phyloP scores from a whole-genome alignment of 768 basidiomycete genomes.

The Mycena crocata region DNA sequence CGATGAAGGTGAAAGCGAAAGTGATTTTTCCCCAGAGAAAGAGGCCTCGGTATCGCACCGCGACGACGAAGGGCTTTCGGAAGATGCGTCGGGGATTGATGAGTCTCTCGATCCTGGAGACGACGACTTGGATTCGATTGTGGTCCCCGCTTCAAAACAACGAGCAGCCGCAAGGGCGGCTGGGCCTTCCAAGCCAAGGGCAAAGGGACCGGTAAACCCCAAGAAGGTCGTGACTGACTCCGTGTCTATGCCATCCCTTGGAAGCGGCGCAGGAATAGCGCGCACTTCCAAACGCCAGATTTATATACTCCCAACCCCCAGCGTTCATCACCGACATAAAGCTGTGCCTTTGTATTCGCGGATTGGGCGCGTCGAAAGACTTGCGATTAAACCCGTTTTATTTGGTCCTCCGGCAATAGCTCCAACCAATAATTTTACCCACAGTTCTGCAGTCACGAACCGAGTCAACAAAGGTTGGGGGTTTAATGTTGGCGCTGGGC shows the following conservation, averaged over 20 bases:
- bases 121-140: conserved; percentile 34
- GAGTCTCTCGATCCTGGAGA: conserved; percentile 31
- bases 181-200: conserved; percentile 38
- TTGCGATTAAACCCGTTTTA: conserved; percentile 59
- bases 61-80: conserved; percentile 43
- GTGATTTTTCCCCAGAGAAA: conserved; percentile 67
- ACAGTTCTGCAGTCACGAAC: conserved; percentile 58
- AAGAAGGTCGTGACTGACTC: conserved; percentile 26
- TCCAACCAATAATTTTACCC: conserved; percentile 69
- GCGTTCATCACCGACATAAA: conserved; percentile 78
- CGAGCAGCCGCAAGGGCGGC: conserved; percentile 28
- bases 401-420: conserved; percentile 57
- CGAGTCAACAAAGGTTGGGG: conserved; percentile 80
- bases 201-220: conserved; percentile 44
- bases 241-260: conserved; percentile 28
- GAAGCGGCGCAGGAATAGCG: conserved; percentile 45
- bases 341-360: conserved; percentile 70
- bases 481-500: conserved; percentile 79
- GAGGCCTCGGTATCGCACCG: conserved; percentile 46
- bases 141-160: conserved; percentile 20
- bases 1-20: conserved; percentile 56
- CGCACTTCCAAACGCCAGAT: conserved; percentile 60
- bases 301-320: conserved; percentile 72
- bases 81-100: conserved; percentile 38
- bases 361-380: conserved; percentile 68